Percentiles rank a stretch among this genome's conserved stretches.
These are phyloP conservation scores for Camillea tinctor DNA, from an alignment of 2,329 filamentous ascomycete genomes.

Conservation along the genomic window DNA sequence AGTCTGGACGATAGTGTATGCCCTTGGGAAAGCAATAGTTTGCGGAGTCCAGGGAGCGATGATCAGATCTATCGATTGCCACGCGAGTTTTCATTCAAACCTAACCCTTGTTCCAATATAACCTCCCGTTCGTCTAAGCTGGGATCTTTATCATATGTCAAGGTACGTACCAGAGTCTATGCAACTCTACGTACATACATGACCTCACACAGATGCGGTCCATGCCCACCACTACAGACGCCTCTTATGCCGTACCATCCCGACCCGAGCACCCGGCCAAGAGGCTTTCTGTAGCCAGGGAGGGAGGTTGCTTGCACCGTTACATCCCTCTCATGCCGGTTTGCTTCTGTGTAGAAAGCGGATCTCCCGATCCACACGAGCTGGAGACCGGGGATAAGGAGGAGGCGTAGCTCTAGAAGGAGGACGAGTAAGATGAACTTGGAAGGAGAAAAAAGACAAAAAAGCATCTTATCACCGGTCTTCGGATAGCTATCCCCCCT, in stretches of 20 bases:
- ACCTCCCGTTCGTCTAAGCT: neutral
- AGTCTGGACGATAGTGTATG: neutral
- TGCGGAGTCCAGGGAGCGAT: neutral
- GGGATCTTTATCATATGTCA: neutral
- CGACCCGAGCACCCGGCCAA: neutral
- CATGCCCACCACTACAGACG: neutral
- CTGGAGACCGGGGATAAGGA: too few relatives aligned
- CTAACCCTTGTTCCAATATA: neutral
- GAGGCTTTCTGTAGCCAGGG: neutral
- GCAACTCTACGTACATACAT: neutral
- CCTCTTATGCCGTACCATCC: neutral
- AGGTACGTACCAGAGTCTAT: neutral
- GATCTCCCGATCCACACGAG: neutral
- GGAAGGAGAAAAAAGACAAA: neutral
- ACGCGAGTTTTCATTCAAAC: neutral
- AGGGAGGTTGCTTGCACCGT: neutral
- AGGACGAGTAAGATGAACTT: neutral
- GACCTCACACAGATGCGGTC: neutral
- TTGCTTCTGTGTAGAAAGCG: neutral
- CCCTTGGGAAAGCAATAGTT: neutral
- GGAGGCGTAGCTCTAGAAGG: slow-evolving; percentile 1
- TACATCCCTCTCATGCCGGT: neutral
- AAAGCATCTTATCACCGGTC: slow-evolving; percentile 12
- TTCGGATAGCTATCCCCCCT: slow-evolving; percentile 15
- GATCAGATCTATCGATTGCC: neutral